Evolutionary conservation across 2,329 filamentous ascomycete genomes (phyloP).

Genomic region (Plectosphaerella cucumerina): DNA sequence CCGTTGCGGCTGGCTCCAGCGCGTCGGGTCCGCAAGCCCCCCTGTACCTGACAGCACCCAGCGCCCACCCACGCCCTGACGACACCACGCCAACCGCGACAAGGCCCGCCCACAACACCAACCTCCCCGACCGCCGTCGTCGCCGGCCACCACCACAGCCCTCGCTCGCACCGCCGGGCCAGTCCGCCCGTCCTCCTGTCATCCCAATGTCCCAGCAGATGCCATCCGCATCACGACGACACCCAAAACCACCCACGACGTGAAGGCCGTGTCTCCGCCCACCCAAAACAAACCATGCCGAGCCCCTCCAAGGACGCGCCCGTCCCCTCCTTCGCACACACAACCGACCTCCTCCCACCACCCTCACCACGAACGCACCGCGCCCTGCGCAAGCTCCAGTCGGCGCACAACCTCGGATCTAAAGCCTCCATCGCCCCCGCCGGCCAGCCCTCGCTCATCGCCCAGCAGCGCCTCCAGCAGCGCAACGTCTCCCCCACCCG

Average conservation of each 20-base stretch:
- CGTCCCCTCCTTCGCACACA: conserved; percentile 16
- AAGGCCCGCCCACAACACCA: neutral
- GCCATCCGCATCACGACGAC: conserved; percentile 6
- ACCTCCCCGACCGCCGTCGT: neutral
- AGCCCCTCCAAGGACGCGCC: conserved; percentile 23
- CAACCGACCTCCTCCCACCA: conserved; percentile 47
- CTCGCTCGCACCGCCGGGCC: conserved; percentile 3
- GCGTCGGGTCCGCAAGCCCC: no score
- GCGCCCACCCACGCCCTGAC: neutral
- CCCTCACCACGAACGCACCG: conserved; percentile 63
- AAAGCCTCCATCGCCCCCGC: conserved; percentile 37
- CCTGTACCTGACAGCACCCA: neutral
- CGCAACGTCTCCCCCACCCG: conserved; percentile 18
- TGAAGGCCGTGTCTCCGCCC: neutral
- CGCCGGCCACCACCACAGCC: neutral
- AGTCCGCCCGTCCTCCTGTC: neutral
- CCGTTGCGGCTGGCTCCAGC: no score
- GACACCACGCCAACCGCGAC: neutral
- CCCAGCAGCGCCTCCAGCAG: conserved; percentile 55
- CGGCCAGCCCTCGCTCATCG: conserved; percentile 51
- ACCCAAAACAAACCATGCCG: conserved; percentile 16
- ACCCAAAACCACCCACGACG: neutral
- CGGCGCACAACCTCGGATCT: conserved; percentile 64
- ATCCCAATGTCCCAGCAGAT: neutral
- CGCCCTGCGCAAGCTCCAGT: conserved; percentile 69